phyloP scores from a whole-genome alignment of 1,284 basidiomycete species.

The Wallemia ichthyophaga region DNA sequence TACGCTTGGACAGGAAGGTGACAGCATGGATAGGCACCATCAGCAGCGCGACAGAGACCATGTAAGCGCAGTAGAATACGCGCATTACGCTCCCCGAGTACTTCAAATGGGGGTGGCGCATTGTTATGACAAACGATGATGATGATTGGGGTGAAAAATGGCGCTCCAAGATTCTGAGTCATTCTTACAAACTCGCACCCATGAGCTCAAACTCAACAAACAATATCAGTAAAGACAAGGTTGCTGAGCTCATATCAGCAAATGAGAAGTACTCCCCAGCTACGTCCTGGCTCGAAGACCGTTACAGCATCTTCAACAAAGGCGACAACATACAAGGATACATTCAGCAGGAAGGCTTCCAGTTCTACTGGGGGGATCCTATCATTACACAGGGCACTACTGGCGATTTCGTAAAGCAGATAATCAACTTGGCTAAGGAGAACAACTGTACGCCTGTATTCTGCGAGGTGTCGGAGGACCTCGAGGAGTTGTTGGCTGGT shows the following conservation, averaged over 20 bases:
- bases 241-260: constrained; percentile 5
- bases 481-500: not conserved
- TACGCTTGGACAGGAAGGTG: not conserved
- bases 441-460: not conserved
- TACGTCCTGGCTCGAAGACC: constrained; percentile 7
- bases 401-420: not conserved
- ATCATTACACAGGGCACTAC: not conserved
- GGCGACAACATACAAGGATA: not conserved
- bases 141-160: not conserved
- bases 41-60: not conserved
- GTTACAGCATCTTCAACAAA: constrained; percentile 6
- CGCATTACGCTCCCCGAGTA: not conserved
- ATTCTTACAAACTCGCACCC: not conserved
- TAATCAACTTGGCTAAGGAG: not conserved
- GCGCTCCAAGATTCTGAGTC: not conserved
- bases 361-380: not conserved
- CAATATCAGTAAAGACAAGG: not conserved
- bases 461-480: not conserved
- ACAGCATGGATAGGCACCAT: not conserved
- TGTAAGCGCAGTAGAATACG: not conserved
- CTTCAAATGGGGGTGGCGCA: not conserved
- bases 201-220: too few relatives aligned
- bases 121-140: not conserved
- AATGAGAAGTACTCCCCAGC: constrained; percentile 4
- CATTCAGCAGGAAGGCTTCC: not conserved